Evolutionary conservation across 495 filamentous ascomycete genomes (phyloP).

Genomic region (Tuber calosporum): DNA sequence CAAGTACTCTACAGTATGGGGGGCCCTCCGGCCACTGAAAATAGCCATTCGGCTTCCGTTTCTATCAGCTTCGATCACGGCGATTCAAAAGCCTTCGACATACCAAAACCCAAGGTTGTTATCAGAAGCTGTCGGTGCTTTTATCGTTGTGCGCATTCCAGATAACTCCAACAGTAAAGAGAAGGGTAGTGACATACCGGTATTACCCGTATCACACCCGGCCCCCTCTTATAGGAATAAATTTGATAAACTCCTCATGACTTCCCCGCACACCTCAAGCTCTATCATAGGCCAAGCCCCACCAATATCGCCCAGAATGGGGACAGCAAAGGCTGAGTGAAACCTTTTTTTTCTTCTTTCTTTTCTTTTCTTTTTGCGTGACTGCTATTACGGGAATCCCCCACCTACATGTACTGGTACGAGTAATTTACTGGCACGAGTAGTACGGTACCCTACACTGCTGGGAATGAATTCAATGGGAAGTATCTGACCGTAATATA

Average conservation of each 20-base stretch:
- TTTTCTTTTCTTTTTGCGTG: background rate
- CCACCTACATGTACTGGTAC: no score
- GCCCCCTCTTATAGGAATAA: no score
- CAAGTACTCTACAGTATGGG: background rate
- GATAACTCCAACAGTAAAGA: background rate
- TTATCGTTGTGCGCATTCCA: background rate
- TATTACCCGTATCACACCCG: background rate
- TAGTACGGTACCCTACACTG: no score
- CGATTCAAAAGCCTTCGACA: background rate
- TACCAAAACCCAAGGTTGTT: no score
- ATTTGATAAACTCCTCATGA: background rate
- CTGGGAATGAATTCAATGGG: background rate
- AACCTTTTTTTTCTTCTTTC: background rate
- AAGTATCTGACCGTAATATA: background rate
- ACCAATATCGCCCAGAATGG: background rate
- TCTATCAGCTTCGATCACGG: background rate
- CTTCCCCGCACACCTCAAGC: background rate
- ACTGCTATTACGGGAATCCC: background rate
- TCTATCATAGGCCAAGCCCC: background rate
- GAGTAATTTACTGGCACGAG: no score
- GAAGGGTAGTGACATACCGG: background rate
- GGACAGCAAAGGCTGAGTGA: background rate
- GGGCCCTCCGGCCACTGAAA: background rate
- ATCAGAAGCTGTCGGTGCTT: background rate
- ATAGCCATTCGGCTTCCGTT: background rate